Evolutionary conservation across 345 rosid species (phyloP).

Genomic region (Ceriops decandra): DNA sequence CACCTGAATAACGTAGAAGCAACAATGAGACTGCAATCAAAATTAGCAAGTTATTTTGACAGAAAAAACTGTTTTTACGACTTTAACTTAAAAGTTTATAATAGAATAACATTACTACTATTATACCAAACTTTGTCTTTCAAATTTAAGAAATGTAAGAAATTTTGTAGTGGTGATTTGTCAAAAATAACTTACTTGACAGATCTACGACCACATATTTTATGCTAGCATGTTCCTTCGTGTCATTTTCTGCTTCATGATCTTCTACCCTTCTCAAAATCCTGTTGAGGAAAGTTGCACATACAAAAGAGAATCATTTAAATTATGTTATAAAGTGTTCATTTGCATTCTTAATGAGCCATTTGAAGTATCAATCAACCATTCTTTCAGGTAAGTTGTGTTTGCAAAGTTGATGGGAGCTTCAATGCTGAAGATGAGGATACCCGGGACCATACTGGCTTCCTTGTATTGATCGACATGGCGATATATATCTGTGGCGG

Average conservation of each 20-base stretch:
- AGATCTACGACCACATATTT: conserved; percentile 61
- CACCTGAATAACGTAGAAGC: conserved; percentile 40
- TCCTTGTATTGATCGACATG: conserved; percentile 73
- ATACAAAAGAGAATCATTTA: not conserved
- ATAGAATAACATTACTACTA: too few species aligned
- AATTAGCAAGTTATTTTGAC: not conserved
- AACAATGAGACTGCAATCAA: not conserved
- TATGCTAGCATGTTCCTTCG: conserved; percentile 47
- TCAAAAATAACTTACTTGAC: conserved; percentile 44
- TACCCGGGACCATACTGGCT: conserved; percentile 61
- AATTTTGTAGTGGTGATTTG: not conserved
- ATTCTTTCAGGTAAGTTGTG: conserved; percentile 75
- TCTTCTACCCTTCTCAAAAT: conserved; percentile 82
- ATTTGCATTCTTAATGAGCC: not conserved
- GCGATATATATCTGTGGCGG: conserved; percentile 68
- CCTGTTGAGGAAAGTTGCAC: conserved; percentile 26
- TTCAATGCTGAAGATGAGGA: conserved; percentile 74
- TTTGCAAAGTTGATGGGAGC: conserved; percentile 88
- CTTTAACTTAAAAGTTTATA: too few species aligned
- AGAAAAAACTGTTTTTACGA: not conserved
- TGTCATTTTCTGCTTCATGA: conserved; percentile 51
- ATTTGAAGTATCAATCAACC: conserved; percentile 36
- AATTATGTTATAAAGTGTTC: not conserved
- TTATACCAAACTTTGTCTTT: too few species aligned
- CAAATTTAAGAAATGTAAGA: too few species aligned